phyloP scores from a whole-genome alignment of 352 stramenopile species.

The Saprolegnia diclina region DNA sequence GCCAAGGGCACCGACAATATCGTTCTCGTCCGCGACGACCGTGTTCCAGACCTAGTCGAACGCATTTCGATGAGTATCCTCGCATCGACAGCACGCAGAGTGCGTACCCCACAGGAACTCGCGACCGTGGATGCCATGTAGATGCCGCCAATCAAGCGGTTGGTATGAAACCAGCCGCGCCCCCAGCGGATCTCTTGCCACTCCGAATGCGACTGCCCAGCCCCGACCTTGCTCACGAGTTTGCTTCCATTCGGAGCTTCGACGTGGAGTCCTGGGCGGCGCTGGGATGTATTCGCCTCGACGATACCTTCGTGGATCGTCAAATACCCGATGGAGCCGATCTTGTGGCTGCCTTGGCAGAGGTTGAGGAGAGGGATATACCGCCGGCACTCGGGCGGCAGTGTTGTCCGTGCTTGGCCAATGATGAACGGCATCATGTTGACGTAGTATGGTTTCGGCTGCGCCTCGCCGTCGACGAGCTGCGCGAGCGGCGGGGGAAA shows the following conservation, averaged over 20 bases:
- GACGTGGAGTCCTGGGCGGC: conserved; percentile 28
- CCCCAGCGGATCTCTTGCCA: conserved; percentile 25
- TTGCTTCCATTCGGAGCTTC: conserved; percentile 2
- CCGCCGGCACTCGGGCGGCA: conserved; percentile 11
- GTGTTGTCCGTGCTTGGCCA: background rate
- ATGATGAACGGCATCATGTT: conserved; percentile 27
- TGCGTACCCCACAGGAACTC: conserved; percentile 20
- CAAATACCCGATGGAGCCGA: conserved; percentile 25
- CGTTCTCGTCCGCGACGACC: background rate
- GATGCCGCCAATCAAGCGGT: conserved; percentile 26
- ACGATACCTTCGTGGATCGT: conserved; percentile 30
- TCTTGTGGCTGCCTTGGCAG: conserved; percentile 12
- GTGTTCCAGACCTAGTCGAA: conserved; percentile 10
- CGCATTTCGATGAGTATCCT: background rate
- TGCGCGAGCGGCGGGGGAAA: conserved; percentile 1
- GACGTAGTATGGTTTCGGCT: conserved; percentile 1
- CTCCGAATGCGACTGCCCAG: background rate
- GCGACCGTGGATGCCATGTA: conserved; percentile 31
- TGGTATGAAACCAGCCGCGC: conserved; percentile 2
- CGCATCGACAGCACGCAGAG: background rate
- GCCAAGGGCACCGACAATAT: conserved; percentile 24
- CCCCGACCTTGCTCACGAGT: background rate
- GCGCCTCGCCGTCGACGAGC: background rate
- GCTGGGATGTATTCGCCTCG: conserved; percentile 23
- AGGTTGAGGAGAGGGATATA: conserved; percentile 5